Conservation (phyloP, 805 yeast species). For the Saturnispora bothae region DNA sequence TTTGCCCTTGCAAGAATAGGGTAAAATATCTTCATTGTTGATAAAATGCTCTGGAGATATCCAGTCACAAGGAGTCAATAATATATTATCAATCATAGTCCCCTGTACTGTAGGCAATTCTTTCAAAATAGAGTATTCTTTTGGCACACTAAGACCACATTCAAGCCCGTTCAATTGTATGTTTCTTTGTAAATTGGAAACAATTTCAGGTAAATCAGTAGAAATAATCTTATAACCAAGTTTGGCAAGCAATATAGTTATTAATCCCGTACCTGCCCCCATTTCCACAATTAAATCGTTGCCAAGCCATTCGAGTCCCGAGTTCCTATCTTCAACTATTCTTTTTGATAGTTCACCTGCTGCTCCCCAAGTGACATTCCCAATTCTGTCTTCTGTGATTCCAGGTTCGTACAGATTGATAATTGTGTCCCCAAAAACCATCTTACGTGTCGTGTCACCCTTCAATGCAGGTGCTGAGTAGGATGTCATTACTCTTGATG, state of each 20-base stretch:
- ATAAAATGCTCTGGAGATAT: conserved; percentile 35
- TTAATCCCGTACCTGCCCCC: conserved; percentile 94
- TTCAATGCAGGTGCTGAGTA: conserved; percentile 78
- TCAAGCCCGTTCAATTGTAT: conserved; percentile 38
- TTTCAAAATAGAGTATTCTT: background rate
- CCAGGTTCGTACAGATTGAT: conserved; percentile 62
- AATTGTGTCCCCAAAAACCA: conserved; percentile 33
- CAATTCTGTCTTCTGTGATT: conserved; percentile 75
- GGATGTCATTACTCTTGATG: conserved; percentile 63
- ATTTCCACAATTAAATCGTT: conserved; percentile 47
- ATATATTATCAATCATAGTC: conserved; percentile 23
- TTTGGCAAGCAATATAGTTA: conserved; percentile 59
- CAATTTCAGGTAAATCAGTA: conserved; percentile 75
- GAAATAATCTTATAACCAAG: conserved; percentile 41
- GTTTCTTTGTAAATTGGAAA: conserved; percentile 56
- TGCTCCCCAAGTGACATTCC: conserved; percentile 95
- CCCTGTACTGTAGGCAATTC: conserved; percentile 8
- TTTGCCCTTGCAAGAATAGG: conserved; percentile 15
- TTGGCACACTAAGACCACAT: conserved; percentile 1
- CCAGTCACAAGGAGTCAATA: conserved; percentile 56
- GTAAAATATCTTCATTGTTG: conserved; percentile 13
- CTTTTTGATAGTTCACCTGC: conserved; percentile 58
- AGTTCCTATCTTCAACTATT: conserved; percentile 25
- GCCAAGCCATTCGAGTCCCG: background rate
- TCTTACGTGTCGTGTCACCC: conserved; percentile 56